A percentile compares a stretch with the other conserved stretches of the same genome.
These are phyloP conservation scores for Macrophomina pseudophaseolina DNA, from an alignment of 2,329 filamentous ascomycete genomes.

Conservation along the genomic window DNA sequence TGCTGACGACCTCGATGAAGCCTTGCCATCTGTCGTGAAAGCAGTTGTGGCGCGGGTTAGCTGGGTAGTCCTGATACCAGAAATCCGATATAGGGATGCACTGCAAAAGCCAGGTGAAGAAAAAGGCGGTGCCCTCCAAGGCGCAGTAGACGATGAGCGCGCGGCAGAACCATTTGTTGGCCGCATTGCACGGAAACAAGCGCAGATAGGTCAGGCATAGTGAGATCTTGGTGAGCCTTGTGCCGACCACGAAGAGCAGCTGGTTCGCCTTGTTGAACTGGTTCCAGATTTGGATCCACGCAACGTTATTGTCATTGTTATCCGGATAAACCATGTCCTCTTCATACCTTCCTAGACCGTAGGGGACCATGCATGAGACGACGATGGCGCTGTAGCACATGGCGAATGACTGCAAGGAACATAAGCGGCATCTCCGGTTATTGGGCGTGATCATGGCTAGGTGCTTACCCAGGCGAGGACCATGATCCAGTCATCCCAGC, in stretches of 20 bases:
- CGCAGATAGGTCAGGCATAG: constrained; percentile 37
- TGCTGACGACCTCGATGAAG: constrained; percentile 29
- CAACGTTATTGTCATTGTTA: constrained; percentile 43
- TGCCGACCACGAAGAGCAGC: constrained; percentile 36
- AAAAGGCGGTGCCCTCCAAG: constrained; percentile 29
- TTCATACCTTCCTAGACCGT: not conserved
- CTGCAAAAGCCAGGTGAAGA: constrained; percentile 35
- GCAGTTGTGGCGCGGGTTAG: no score
- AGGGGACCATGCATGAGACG: not conserved
- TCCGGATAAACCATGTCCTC: not conserved
- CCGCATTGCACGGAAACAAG: constrained; percentile 32
- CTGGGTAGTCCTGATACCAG: not conserved
- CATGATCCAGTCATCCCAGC: constrained; percentile 28
- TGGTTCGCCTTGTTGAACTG: no score
- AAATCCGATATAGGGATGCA: not conserved
- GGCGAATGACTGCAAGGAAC: not conserved
- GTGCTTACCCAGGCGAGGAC: constrained; percentile 32
- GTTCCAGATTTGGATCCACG: constrained; percentile 3
- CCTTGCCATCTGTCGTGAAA: no score
- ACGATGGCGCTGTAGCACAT: not conserved
- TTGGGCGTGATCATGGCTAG: not conserved
- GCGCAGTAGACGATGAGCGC: constrained; percentile 34
- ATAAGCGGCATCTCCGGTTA: not conserved
- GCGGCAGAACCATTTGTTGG: constrained; percentile 37
- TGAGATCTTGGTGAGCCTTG: constrained; percentile 33